phyloP scores from a whole-genome alignment of 208 protist genomes.

The Trypanosoma theileri region DNA sequence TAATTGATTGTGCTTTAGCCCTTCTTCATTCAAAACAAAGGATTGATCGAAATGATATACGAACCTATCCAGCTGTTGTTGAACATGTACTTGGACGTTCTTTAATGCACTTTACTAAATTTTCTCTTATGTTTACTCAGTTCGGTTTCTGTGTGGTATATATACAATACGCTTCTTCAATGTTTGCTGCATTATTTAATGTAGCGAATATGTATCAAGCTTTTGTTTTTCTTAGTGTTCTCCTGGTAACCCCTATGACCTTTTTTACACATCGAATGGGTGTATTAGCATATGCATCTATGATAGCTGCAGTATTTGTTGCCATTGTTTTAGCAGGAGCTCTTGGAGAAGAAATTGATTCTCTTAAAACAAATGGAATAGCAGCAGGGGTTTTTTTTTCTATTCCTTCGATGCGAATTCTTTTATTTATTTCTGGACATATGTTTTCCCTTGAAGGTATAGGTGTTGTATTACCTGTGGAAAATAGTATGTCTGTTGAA shows the following conservation, averaged over 20 bases:
- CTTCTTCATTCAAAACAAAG: conserved; percentile 58
- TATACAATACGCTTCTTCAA: conserved; percentile 72
- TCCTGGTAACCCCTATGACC: conserved; percentile 68
- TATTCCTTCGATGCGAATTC: conserved; percentile 40
- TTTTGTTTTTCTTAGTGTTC: conserved; percentile 49
- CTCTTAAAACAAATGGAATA: conserved; percentile 43
- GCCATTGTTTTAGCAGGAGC: conserved; percentile 52
- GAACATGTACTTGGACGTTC: conserved; percentile 55
- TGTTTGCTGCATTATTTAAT: conserved; percentile 56
- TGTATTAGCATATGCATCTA: conserved; percentile 58
- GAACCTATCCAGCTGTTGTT: conserved; percentile 79
- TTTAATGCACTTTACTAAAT: conserved; percentile 61
- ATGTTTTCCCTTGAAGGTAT: conserved; percentile 84
- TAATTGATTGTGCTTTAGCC: conserved; percentile 71
- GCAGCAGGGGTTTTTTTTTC: conserved; percentile 31
- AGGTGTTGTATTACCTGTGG: conserved; percentile 69
- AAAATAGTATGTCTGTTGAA: conserved; percentile 66
- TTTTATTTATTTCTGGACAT: conserved; percentile 77
- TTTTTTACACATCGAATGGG: conserved; percentile 65
- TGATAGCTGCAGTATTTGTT: conserved; percentile 65
- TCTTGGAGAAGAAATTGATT: conserved; percentile 41
- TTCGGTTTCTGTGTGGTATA: conserved; percentile 88
- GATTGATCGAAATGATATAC: conserved; percentile 54
- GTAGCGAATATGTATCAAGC: conserved; percentile 36
- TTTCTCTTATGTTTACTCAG: conserved; percentile 81